Evolutionary conservation across 257 asterid genomes (phyloP), one percentile per base, ranked within the genome.

Genomic region (Fraxinus pennsylvanica): DNA sequence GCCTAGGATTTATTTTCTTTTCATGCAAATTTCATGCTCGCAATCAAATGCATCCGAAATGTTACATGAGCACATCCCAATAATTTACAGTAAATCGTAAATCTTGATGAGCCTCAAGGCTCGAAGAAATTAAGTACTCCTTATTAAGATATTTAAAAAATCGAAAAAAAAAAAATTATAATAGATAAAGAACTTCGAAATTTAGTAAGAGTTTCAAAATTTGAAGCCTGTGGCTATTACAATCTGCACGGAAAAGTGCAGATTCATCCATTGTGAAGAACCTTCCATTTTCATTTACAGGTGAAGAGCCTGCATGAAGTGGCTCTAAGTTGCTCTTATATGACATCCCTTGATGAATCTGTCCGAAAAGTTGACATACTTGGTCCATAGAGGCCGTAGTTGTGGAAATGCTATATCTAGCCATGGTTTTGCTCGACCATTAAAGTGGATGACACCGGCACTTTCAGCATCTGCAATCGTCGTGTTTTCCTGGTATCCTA

Each of bases 371-470:
- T 92, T 76, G 13, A 95, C 78, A 76, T 92, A 95, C 83, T 91
- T 92, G 3, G 92, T 84, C 99, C 99, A 95, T 1, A 95, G 84
- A 27, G 91, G 88, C 61, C 92, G 88, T 54, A 95, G 90, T 52
- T 95, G 86, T 76, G 97, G 97, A 82, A 95, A 91, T 78, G 98
- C 98, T 82, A 95, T 95, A 71, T 95, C 99, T 9, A 95, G 91
- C 99, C 99, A 95, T 75, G 99, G 99, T 89, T 95, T 95, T 78
- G 99, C 97, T 88, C 98, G 85, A 57, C 99, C 99, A 71, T 95
- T 95, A 80, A 89, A 92, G 83, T 95, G 99, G 82, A 93, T 71
- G 21, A 94, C 99, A 6, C 90, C 99, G 14, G 99, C 99, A 73
- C 79, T 85, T 82, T 86, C 87, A 81, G 96, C 98, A 73, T 85